Evolutionary conservation across 163 green algal species (phyloP).

Genomic region (Scenedesmus sp.): DNA sequence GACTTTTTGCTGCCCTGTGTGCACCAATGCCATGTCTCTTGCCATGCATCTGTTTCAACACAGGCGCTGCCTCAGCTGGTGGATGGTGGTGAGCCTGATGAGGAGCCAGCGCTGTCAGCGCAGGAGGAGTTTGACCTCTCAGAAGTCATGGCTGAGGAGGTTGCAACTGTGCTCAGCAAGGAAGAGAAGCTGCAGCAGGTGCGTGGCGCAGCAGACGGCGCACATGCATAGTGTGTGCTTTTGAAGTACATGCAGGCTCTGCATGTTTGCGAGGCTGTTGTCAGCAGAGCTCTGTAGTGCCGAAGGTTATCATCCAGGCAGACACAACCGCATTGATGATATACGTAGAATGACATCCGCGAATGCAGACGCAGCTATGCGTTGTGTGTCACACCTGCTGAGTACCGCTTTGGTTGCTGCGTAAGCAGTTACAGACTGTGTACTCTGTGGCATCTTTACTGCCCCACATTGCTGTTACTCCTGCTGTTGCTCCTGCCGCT

Average conservation of each 20-base stretch:
- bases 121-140: constrained; percentile 49
- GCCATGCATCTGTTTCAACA: not conserved
- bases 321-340: no score
- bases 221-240: no score
- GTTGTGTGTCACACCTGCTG: no score
- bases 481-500: not conserved
- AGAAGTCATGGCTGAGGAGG: constrained; percentile 47
- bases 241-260: no score
- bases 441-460: not conserved
- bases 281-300: no score
- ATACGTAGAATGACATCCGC: no score
- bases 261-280: no score
- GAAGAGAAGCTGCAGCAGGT: constrained; percentile 47
- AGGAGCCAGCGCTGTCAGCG: not conserved
- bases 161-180: constrained; percentile 27
- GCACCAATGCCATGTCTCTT: not conserved
- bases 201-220: not conserved
- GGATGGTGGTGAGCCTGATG: constrained; percentile 47
- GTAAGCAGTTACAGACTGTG: no score
- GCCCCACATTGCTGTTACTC: not conserved
- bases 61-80: constrained; percentile 38
- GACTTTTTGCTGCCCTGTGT: not conserved
- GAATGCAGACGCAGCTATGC: no score
- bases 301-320: no score
- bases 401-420: no score